Conservation (phyloP, 2,329 filamentous ascomycete species). For the Neobulgaria alba region DNA sequence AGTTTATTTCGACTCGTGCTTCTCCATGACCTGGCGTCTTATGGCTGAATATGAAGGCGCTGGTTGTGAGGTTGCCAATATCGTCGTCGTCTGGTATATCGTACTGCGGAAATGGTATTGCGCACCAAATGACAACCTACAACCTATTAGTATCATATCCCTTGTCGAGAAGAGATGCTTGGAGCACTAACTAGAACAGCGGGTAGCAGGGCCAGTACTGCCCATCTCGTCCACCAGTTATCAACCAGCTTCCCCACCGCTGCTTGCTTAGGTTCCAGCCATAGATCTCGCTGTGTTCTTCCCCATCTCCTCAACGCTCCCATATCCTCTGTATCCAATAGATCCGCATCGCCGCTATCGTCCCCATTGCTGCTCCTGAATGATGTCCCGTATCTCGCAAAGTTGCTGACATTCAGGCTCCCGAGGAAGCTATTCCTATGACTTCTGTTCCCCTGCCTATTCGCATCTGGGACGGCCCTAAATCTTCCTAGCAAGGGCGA, state of each 20-base stretch:
- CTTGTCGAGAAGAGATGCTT: not conserved
- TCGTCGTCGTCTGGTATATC: slow-evolving; percentile 39
- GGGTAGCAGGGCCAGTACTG: slow-evolving; percentile 51
- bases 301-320: slow-evolving; percentile 25
- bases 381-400: slow-evolving; percentile 40
- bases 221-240: slow-evolving; percentile 56
- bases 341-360: slow-evolving; percentile 31
- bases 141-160: slow-evolving; percentile 11
- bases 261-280: slow-evolving; percentile 50
- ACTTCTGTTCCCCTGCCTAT: slow-evolving; percentile 22
- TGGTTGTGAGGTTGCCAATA: not conserved
- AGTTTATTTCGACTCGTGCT: slow-evolving; percentile 56
- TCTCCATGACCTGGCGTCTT: slow-evolving; percentile 53
- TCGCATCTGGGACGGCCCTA: slow-evolving; percentile 47
- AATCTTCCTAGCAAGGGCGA: slow-evolving; percentile 57
- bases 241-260: slow-evolving; percentile 51
- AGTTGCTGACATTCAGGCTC: slow-evolving; percentile 7
- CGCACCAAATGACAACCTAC: slow-evolving; percentile 55
- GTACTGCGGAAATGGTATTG: slow-evolving; percentile 57
- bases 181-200: slow-evolving; percentile 45
- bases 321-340: slow-evolving; percentile 20
- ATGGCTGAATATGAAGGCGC: slow-evolving; percentile 19
- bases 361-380: slow-evolving; percentile 35
- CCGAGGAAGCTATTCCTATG: slow-evolving; percentile 16
- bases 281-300: slow-evolving; percentile 40